Evolutionary conservation across 2,329 filamentous ascomycete species (phyloP).

Genomic region (Neodidymelliopsis sp.): DNA sequence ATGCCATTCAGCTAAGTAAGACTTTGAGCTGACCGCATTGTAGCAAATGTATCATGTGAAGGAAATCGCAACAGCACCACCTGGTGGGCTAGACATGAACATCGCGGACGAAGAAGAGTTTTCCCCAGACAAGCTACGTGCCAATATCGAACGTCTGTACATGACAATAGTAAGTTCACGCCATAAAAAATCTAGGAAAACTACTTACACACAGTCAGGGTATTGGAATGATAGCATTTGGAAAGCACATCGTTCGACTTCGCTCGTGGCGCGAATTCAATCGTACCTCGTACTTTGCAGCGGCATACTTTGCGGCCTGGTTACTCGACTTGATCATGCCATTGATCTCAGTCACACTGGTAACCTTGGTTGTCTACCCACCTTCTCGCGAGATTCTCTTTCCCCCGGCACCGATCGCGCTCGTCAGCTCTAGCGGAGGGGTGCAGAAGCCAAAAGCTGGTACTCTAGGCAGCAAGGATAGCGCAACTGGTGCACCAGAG

Average conservation of each 20-base stretch:
- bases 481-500: slow-evolving; percentile 81
- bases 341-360: slow-evolving; percentile 63
- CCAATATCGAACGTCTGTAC: slow-evolving; percentile 80
- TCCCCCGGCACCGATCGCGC: slow-evolving; percentile 76
- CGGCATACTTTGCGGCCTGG: slow-evolving; percentile 73
- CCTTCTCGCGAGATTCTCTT: slow-evolving; percentile 70
- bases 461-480: slow-evolving; percentile 77
- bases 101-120: slow-evolving; percentile 85
- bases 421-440: slow-evolving; percentile 74
- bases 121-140: slow-evolving; percentile 81
- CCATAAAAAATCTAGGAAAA: rapidly evolving
- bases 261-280: slow-evolving; percentile 79
- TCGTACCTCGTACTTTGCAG: slow-evolving; percentile 71
- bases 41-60: slow-evolving; percentile 75
- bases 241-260: slow-evolving; percentile 78
- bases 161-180: slow-evolving; percentile 68
- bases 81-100: slow-evolving; percentile 79
- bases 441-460: slow-evolving; percentile 80
- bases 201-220: slow-evolving; percentile 46
- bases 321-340: slow-evolving; percentile 74
- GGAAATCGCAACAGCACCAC: slow-evolving; percentile 65
- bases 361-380: slow-evolving; percentile 72
- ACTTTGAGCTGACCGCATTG: slow-evolving; percentile 28
- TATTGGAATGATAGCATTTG: slow-evolving; percentile 68
- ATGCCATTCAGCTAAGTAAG: neutral